Base-by-base conservation (phyloP, 2,329 filamentous ascomycete species). In the Lasiodiplodia sp. region DNA sequence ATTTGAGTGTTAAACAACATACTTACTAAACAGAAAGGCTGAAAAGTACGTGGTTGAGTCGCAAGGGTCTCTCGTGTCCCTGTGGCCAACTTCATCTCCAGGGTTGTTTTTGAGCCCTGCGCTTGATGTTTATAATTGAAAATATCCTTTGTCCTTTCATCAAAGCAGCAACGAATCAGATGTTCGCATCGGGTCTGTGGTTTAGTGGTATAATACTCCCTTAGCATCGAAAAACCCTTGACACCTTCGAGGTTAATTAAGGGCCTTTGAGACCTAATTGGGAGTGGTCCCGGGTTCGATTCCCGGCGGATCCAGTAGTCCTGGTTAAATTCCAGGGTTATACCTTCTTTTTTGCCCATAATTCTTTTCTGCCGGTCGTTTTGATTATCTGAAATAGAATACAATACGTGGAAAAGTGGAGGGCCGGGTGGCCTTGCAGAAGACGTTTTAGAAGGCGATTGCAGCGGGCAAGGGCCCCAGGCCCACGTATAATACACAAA, bases 221-320 rank as follows among this genome's bases (percentile, higher is more conserved):
- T 58, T 58, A 58, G 56, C 56, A 58, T 21, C 18, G 28, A 3
- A n/a, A 3, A n/a, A 11, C 18, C n/a, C 25, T 34, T 38, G 16
- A 10, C 1, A 28, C 16, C 10, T 23, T 38, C 25, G 14, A 12
- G 14, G 52, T 55, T 55, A 55, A 55, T 55, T 55, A 23, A 18
- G 25, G 51, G 12, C 31, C 16, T 31, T 55, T n/a, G 31, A 31
- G 31, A 31, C 31, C 31, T 31, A 31, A 31, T 10, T 57, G 56
- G 56, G 56, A 58, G 56, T 58, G 56, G 56, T 58, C 56, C 57
- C 21, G 57, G 56, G 56, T 62, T 62, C 57, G 57, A 60, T 60
- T 60, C 57, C 23, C 57, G 12, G 57, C 57, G 38, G 38, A 49
- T 60, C 38, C 57, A 60, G 0, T 31, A 7, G 10, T n/a, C 44